Evolutionary conservation across 2,329 filamentous ascomycete genomes (phyloP).

Genomic region (Fusarium musae): DNA sequence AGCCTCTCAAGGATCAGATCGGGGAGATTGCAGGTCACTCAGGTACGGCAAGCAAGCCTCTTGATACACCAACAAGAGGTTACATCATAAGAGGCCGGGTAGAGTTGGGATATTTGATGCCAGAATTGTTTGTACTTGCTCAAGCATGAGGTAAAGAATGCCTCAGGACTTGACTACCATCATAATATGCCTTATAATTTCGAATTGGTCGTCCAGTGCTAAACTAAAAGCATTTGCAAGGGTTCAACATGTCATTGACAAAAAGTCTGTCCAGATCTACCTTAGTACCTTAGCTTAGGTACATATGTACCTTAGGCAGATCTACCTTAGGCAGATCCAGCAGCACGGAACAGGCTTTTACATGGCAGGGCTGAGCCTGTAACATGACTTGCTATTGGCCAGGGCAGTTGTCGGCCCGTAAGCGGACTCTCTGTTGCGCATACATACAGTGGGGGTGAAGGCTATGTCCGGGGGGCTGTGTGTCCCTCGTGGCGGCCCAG

Average conservation of each 20-base stretch:
- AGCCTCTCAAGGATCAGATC: not conserved
- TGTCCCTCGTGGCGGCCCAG: not conserved
- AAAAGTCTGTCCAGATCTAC: not conserved
- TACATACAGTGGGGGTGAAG: not conserved
- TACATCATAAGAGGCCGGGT: not conserved
- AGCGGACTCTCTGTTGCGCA: not conserved
- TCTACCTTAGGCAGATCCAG: not conserved
- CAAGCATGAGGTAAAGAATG: not conserved
- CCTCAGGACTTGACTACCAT: not conserved
- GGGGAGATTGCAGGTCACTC: not conserved
- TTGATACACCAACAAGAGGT: not conserved
- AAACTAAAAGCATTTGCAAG: not conserved
- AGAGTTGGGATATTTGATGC: not conserved
- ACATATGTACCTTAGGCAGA: too few species aligned
- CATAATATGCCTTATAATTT: not conserved
- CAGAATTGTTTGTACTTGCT: too few species aligned
- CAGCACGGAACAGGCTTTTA: not conserved
- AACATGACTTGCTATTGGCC: not conserved
- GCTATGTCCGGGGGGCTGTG: not conserved
- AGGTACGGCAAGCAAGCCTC: not conserved
- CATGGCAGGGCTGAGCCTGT: not conserved
- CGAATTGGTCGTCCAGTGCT: not conserved
- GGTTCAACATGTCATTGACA: not conserved
- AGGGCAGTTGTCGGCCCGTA: too few species aligned
- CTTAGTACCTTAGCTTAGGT: not conserved